phyloP scores from a whole-genome alignment of 768 basidiomycete genomes.

The Trametes sanguinea region DNA sequence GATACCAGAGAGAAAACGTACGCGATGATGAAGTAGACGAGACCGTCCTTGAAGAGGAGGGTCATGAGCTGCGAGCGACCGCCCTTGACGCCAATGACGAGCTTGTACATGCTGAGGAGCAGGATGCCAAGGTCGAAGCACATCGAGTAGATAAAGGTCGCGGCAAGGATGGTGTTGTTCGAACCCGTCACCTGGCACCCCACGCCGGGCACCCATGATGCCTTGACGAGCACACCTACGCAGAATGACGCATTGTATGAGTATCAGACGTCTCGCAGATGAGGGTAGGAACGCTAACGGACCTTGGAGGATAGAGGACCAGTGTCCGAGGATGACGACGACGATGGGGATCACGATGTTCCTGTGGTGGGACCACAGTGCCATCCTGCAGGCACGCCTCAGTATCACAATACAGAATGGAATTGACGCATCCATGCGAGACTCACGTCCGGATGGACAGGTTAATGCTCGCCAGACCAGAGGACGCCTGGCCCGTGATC shows the following conservation, averaged over 20 bases:
- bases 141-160: conserved; percentile 80
- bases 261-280: background rate
- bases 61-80: conserved; percentile 51
- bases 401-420: background rate
- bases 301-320: conserved; percentile 73
- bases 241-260: background rate
- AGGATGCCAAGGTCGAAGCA: conserved; percentile 68
- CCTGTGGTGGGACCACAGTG: conserved; percentile 63
- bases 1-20: conserved; percentile 36
- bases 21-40: conserved; percentile 79
- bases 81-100: conserved; percentile 37
- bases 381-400: conserved; percentile 43
- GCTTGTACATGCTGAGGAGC: conserved; percentile 61
- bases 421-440: background rate
- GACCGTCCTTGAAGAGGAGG: conserved; percentile 72
- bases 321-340: conserved; percentile 66
- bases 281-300: background rate
- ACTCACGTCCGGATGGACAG: conserved; percentile 48
- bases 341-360: conserved; percentile 53
- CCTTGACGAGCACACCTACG: conserved; percentile 59
- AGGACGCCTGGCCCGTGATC: conserved; percentile 45
- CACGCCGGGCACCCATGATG: conserved; percentile 48
- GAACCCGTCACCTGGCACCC: conserved; percentile 63
- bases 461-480: conserved; percentile 50
- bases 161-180: conserved; percentile 63